A percentile compares a stretch with the other conserved stretches of the same genome.
Evolutionary conservation across 306 rosid genomes (phyloP).

Genomic region (Cyamopsis tetragonoloba): DNA sequence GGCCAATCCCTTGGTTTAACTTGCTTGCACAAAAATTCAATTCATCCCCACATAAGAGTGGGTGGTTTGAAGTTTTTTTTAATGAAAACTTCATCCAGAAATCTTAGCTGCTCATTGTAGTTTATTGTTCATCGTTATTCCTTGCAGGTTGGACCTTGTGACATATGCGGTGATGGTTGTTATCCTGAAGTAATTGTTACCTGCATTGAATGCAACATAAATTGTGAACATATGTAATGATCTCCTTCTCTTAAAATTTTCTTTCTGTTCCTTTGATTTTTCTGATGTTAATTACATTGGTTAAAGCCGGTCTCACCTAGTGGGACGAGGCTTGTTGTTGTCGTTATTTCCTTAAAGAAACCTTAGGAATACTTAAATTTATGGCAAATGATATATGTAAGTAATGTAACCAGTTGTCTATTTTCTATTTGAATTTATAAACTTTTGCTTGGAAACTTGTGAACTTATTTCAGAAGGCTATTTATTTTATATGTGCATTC

Average conservation of each 20-base stretch:
- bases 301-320: no score
- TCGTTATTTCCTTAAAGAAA: not conserved
- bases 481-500: no score
- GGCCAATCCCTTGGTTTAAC: not conserved
- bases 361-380: not conserved
- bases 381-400: not conserved
- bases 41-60: not conserved
- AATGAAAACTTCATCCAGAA: not conserved
- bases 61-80: not conserved
- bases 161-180: slow-evolving; percentile 49
- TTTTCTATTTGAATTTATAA: slow-evolving; percentile 10
- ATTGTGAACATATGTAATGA: slow-evolving; percentile 54
- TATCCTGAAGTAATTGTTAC: slow-evolving; percentile 28
- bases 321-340: no score
- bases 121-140: slow-evolving; percentile 22
- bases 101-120: not conserved
- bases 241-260: slow-evolving; percentile 8
- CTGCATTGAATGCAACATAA: slow-evolving; percentile 46
- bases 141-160: slow-evolving; percentile 53
- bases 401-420: no score
- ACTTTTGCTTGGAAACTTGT: slow-evolving; percentile 4
- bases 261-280: not conserved
- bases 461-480: not conserved
- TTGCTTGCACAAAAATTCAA: not conserved
- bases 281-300: not conserved